A percentile compares a stretch with the other conserved stretches of the same genome.
Evolutionary conservation across 1,284 basidiomycete genomes (phyloP).

Genomic region (Rhodotorula sp.): DNA sequence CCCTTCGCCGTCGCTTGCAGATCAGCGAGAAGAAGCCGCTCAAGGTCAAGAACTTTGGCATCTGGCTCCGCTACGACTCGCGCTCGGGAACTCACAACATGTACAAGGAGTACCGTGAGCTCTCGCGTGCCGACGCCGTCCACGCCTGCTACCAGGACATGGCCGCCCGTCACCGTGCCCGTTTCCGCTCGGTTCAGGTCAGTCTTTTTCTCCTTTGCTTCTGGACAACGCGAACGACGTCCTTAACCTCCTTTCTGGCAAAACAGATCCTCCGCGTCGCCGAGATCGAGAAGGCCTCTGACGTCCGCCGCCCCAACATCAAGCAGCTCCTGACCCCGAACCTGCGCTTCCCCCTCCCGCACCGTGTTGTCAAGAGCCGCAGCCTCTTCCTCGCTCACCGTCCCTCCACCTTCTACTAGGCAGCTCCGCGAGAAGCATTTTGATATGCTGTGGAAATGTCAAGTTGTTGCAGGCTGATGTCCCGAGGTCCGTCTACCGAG

Average conservation of each 20-base stretch:
- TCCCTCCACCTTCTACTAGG: slow-evolving; percentile 52
- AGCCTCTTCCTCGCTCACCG: slow-evolving; percentile 51
- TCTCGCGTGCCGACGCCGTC: slow-evolving; percentile 91
- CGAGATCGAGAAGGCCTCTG: slow-evolving; percentile 86
- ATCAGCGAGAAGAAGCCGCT: slow-evolving; percentile 95
- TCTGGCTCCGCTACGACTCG: slow-evolving; percentile 99
- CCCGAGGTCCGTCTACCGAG: too few species aligned
- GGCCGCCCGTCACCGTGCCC: slow-evolving; percentile 97
- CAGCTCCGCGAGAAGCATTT: not conserved
- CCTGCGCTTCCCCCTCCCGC: slow-evolving; percentile 97
- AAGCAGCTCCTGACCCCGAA: slow-evolving; percentile 87
- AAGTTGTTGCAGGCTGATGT: slow-evolving; percentile 6
- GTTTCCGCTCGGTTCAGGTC: slow-evolving; percentile 97
- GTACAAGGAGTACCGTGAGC: slow-evolving; percentile 92
- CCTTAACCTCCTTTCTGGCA: slow-evolving; percentile 8
- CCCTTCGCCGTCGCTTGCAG: slow-evolving; percentile 53
- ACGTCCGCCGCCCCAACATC: slow-evolving; percentile 64
- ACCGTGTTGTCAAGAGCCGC: slow-evolving; percentile 60
- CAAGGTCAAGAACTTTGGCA: slow-evolving; percentile 99
- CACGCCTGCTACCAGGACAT: slow-evolving; percentile 99
- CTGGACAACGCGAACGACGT: too few species aligned
- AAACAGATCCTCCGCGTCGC: slow-evolving; percentile 83
- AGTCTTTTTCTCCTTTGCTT: not conserved
- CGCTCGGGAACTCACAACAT: slow-evolving; percentile 94
- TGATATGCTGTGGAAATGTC: slow-evolving; percentile 2